These are phyloP conservation scores for Dendrocalamus latiflorus DNA, from an alignment of 202 grass and related monocot genomes.

Conservation along the genomic window DNA sequence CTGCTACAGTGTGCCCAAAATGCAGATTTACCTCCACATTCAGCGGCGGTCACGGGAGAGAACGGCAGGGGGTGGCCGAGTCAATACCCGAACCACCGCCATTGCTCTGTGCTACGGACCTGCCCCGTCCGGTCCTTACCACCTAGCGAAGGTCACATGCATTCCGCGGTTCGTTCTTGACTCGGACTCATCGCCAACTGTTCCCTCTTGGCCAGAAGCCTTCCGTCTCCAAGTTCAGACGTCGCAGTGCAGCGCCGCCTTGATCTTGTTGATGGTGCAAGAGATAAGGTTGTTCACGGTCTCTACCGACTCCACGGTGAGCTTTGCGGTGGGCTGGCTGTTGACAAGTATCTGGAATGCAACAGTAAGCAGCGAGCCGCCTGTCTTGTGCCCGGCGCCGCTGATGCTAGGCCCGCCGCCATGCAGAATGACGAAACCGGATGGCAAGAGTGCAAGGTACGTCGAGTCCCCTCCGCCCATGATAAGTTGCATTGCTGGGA, in stretches of 20 bases:
- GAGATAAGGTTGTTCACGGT: constrained; percentile 77
- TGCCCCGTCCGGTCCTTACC: constrained; percentile 32
- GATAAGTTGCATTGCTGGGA: constrained; percentile 78
- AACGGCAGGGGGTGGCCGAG: constrained; percentile 25
- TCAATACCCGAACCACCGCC: constrained; percentile 99
- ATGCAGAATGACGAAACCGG: constrained; percentile 71
- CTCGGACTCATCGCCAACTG: constrained; percentile 38
- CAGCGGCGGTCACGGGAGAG: neutral
- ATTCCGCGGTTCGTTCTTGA: constrained; percentile 95
- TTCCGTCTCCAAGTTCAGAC: neutral
- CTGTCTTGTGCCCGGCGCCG: constrained; percentile 4
- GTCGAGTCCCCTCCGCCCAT: constrained; percentile 74
- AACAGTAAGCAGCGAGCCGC: constrained; percentile 65
- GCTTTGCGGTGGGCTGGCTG: constrained; percentile 77
- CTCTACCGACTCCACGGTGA: constrained; percentile 71
- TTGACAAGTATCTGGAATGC: constrained; percentile 93
- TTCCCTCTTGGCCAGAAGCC: neutral
- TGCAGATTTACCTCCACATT: neutral
- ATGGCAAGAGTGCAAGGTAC: constrained; percentile 63
- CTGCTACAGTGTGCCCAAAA: constrained; percentile 4
- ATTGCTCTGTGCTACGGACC: constrained; percentile 67
- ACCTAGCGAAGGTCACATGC: constrained; percentile 66
- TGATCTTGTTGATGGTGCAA: constrained; percentile 93
- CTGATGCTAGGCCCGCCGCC: constrained; percentile 14
- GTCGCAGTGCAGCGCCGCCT: constrained; percentile 51